Conservation (phyloP, 176 grass and related monocot genomes). For the Bolboschoenus planiculmis region DNA sequence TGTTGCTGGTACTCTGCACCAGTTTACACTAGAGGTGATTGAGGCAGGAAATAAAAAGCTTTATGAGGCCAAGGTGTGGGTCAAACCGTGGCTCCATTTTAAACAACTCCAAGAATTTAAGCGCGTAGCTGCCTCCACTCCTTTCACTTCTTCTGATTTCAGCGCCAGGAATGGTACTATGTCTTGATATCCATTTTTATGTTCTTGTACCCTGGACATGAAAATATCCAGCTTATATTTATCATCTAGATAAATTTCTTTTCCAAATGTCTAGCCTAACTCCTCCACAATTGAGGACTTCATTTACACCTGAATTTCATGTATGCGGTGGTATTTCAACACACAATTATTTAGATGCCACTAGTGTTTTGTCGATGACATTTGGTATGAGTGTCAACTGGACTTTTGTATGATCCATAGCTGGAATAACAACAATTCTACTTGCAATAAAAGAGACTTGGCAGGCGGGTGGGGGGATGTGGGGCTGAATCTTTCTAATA, state of each 20-base stretch:
- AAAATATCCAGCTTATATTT: not conserved
- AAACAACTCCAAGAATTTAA: slow-evolving; percentile 87
- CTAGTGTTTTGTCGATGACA: too few relatives aligned
- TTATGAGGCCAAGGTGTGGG: slow-evolving; percentile 92
- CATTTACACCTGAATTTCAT: too few relatives aligned
- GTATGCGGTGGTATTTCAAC: too few relatives aligned
- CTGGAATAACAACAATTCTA: too few relatives aligned
- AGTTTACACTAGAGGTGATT: slow-evolving; percentile 73
- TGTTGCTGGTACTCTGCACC: slow-evolving; percentile 70
- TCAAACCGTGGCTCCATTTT: slow-evolving; percentile 87
- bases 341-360: too few relatives aligned
- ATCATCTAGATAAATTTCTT: not conserved
- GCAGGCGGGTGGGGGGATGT: too few relatives aligned
- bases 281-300: too few relatives aligned
- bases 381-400: too few relatives aligned
- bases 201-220: not conserved
- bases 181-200: not conserved
- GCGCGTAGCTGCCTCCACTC: slow-evolving; percentile 30
- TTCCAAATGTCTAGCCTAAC: too few relatives aligned
- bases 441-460: too few relatives aligned
- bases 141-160: slow-evolving; percentile 49
- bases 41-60: slow-evolving; percentile 77
- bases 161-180: slow-evolving; percentile 44
- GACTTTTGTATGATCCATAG: too few relatives aligned
- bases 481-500: too few relatives aligned